Evolutionary conservation across 108 stramenopile genomes (phyloP).

Genomic region (Aurantiochytrium sp.): DNA sequence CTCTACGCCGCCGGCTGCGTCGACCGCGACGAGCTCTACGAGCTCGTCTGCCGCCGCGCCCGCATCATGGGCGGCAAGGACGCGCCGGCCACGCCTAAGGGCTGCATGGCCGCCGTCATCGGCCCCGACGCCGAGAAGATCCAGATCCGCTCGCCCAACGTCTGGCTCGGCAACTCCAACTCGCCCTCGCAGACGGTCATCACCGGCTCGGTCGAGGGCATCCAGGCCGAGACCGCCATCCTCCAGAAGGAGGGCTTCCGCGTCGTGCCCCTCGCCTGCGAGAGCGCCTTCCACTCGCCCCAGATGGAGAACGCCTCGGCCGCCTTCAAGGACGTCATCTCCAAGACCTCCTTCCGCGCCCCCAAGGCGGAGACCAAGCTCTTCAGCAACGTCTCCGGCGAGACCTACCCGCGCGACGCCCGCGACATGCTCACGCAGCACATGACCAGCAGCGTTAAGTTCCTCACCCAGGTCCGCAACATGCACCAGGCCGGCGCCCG

Average conservation of each 20-base stretch:
- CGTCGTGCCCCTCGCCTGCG: background rate
- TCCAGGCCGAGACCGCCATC: background rate
- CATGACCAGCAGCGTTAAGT: background rate
- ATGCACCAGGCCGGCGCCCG: background rate
- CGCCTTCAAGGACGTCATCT: background rate
- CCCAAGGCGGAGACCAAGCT: background rate
- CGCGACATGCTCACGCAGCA: background rate
- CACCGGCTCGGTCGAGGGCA: background rate
- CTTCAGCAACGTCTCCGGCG: conserved; percentile 12
- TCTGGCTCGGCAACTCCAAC: conserved; percentile 19
- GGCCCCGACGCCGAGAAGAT: conserved; percentile 3
- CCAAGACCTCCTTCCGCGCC: background rate
- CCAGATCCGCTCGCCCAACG: background rate
- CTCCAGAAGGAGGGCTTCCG: conserved; percentile 6
- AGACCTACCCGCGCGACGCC: background rate
- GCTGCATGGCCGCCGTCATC: background rate
- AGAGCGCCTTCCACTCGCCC: conserved; percentile 8
- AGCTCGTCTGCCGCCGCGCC: background rate
- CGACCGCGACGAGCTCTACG: background rate
- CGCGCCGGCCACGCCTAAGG: background rate
- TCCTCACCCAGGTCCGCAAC: conserved; percentile 1
- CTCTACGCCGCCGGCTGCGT: conserved; percentile 5
- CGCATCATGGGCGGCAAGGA: conserved; percentile 19
- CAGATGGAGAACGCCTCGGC: background rate
- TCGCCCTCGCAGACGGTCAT: background rate